Evolutionary conservation across 75 land plant species (phyloP).

Genomic region (Cupressus sempervirens): DNA sequence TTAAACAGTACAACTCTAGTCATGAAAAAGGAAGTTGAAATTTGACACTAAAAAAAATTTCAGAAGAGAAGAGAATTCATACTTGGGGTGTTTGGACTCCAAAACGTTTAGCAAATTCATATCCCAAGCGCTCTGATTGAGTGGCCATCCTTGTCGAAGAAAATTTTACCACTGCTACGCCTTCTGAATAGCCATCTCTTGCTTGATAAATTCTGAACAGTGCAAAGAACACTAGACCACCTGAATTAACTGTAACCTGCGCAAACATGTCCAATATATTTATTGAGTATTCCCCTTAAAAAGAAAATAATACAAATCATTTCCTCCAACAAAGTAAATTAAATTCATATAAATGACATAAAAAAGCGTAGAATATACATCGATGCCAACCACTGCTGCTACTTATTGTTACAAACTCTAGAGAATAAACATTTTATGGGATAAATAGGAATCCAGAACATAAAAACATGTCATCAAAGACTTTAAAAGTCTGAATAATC

Average conservation of each 20-base stretch:
- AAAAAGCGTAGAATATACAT: not conserved
- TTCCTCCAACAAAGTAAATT: not conserved
- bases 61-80: slow-evolving; percentile 7
- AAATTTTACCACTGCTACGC: slow-evolving; percentile 87
- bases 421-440: not conserved
- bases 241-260: slow-evolving; percentile 96
- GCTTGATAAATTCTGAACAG: slow-evolving; percentile 47
- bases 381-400: not conserved
- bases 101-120: slow-evolving; percentile 88
- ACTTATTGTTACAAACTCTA: not conserved
- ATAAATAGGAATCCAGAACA: not conserved
- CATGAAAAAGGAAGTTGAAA: not conserved
- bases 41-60: not conserved
- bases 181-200: slow-evolving; percentile 34
- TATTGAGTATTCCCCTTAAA: not conserved
- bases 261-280: slow-evolving; percentile 11
- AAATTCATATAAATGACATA: not conserved
- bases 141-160: slow-evolving; percentile 92
- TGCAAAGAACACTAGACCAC: slow-evolving; percentile 98
- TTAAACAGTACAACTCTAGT: not conserved
- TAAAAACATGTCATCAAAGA: not conserved
- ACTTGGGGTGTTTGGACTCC: slow-evolving; percentile 90
- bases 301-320: not conserved
- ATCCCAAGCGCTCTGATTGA: slow-evolving; percentile 95
- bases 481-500: not conserved